Base-by-base conservation (phyloP, 805 yeast genomes). In the Ogataea methanolica region DNA sequence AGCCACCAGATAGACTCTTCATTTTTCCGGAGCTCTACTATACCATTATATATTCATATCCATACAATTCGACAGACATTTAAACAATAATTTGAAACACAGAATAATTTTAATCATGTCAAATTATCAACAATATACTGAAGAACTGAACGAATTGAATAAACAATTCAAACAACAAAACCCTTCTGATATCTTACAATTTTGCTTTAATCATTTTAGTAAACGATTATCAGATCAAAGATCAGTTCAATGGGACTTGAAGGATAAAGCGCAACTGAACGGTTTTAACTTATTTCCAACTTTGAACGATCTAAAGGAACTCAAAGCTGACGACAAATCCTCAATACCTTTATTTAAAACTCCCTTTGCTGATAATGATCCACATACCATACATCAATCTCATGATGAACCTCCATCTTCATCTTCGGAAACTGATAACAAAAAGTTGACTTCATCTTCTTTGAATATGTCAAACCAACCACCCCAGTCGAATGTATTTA, bases 131-230 rank as follows among this genome's bases (percentile, higher is more conserved):
- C 55, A 58, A 42, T 55, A 58, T 43, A 51, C 56, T 14, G 58
- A 59, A 26, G 91, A 83, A 65, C 72, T 85, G 63, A 76, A 76
- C 56, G 79, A 74, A 52, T 80, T 85, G 61, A 83, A 82, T 63
- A 76, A 73, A 59, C 85, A 82, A 59, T 63, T 79, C 44, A 69
- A 70, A 41, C 62, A 63, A 39, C 70, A 74, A 43, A 78, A 82
- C 56, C 95, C 96, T 1, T 60, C 71, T 14, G 92, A 86, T 59
- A 70, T 86, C 12, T 63, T 87, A 48, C 90, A 86, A 60, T 87
- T 85, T 67, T 83, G 91, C 58, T 84, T 87, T 47, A 78, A 82
- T 65, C 84, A 83, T 65, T 87, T 87, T 70, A 78, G 76, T 59
- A 63, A 72, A 42, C 78, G 83, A 49, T 68, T 86, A 49, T 82